These are phyloP conservation scores for Curvularia sp. DNA, from an alignment of 2,329 filamentous ascomycete genomes.

Conservation along the genomic window DNA sequence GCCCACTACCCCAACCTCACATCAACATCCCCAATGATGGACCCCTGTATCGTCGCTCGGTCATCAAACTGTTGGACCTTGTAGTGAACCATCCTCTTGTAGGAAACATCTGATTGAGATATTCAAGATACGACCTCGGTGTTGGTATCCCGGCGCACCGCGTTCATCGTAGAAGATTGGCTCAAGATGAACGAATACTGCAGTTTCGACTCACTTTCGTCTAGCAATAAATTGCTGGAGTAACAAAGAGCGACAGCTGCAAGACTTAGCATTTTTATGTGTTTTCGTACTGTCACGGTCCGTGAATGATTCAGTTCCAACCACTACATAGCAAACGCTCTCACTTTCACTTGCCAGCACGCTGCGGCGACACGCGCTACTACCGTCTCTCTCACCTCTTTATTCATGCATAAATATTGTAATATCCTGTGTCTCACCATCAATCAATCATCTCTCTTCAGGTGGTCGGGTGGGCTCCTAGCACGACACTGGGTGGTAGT, in stretches of 20 bases:
- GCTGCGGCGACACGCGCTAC: too few relatives aligned
- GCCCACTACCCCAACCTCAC: constrained; percentile 7
- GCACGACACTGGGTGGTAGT: too few relatives aligned
- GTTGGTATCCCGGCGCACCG: neutral
- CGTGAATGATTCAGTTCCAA: neutral
- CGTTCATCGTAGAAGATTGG: neutral
- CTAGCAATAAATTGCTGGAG: neutral
- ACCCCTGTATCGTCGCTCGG: neutral
- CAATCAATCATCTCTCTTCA: too few relatives aligned
- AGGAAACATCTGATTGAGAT: too few relatives aligned
- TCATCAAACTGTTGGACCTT: neutral
- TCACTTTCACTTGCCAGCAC: too few relatives aligned
- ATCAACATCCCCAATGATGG: neutral
- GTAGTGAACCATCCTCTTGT: neutral
- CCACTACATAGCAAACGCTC: too few relatives aligned
- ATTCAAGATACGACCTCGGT: neutral
- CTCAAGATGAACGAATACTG: neutral
- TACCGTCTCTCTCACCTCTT: too few relatives aligned
- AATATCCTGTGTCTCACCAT: too few relatives aligned
- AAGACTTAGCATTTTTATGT: neutral
- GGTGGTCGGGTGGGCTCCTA: too few relatives aligned
- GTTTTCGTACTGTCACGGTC: neutral
- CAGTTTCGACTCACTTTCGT: neutral
- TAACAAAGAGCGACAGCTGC: neutral
- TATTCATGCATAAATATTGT: too few relatives aligned